Percentiles rank a stretch among this genome's conserved stretches.
phyloP scores from a whole-genome alignment of 116 monocot species.

The Papilionanthe hybrid region DNA sequence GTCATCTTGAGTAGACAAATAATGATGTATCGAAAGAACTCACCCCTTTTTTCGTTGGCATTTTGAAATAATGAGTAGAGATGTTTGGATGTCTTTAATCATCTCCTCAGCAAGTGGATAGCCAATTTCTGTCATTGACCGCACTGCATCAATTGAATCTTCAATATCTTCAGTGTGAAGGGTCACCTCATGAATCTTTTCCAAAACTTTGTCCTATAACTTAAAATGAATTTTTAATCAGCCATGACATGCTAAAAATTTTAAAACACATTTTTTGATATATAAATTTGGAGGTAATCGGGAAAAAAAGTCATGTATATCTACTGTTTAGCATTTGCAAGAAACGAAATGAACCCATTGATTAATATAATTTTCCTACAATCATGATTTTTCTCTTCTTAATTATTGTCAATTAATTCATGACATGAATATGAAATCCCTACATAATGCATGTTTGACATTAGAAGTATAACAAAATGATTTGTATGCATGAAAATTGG shows the following conservation, averaged over 20 bases:
- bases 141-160: constrained; percentile 69
- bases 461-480: no score
- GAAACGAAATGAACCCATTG: not conserved
- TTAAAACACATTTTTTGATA: not conserved
- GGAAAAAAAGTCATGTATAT: not conserved
- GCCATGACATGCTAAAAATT: not conserved
- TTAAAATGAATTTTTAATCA: not conserved
- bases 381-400: no score
- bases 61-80: constrained; percentile 58
- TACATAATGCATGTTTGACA: no score
- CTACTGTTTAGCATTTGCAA: not conserved
- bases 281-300: not conserved
- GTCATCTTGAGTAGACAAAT: not conserved
- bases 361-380: no score
- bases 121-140: constrained; percentile 75
- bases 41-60: constrained; percentile 76
- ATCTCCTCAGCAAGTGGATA: constrained; percentile 70
- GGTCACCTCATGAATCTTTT: constrained; percentile 53
- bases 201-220: constrained; percentile 56
- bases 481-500: no score
- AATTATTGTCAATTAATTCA: no score
- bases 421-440: no score
- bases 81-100: constrained; percentile 77
- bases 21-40: not conserved
- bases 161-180: constrained; percentile 86